Percentiles rank a stretch among this genome's conserved stretches.
These are phyloP conservation scores for Abrus pulchellus DNA, from an alignment of 306 rosid species.

Conservation along the genomic window DNA sequence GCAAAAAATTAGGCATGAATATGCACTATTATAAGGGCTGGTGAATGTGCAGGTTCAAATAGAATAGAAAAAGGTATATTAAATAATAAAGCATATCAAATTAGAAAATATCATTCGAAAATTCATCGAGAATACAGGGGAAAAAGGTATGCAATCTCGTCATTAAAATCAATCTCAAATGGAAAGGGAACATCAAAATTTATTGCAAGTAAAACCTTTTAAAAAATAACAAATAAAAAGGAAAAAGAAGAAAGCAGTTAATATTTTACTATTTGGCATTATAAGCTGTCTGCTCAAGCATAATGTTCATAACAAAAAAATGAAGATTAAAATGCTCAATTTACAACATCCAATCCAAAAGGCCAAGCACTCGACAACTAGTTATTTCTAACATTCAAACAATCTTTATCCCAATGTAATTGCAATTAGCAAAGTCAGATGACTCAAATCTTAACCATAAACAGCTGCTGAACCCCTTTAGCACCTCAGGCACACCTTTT, in stretches of 20 bases:
- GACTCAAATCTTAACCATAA: background rate
- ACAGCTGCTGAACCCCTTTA: conserved; percentile 6
- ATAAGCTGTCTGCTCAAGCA: conserved; percentile 7
- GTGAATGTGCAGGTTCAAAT: background rate
- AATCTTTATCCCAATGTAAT: background rate
- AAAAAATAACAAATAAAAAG: too few relatives aligned
- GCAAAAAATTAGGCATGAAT: conserved; percentile 23
- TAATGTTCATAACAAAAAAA: conserved; percentile 11
- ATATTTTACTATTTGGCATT: conserved; percentile 10
- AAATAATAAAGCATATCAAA: too few relatives aligned
- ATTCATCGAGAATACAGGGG: too few relatives aligned
- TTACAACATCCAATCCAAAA: background rate
- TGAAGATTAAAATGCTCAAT: background rate
- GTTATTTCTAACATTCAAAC: conserved; percentile 16
- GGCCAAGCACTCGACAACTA: background rate
- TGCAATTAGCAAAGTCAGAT: conserved; percentile 15
- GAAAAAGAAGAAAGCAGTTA: too few relatives aligned
- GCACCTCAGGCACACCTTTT: conserved; percentile 3
- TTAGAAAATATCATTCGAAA: too few relatives aligned
- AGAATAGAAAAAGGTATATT: background rate
- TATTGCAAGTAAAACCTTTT: too few relatives aligned
- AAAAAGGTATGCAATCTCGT: too few relatives aligned
- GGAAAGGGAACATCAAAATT: too few relatives aligned
- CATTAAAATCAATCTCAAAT: too few relatives aligned
- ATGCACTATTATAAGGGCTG: background rate